Conservation (phyloP, 306 rosid species). For the Prunus fruticosa region DNA sequence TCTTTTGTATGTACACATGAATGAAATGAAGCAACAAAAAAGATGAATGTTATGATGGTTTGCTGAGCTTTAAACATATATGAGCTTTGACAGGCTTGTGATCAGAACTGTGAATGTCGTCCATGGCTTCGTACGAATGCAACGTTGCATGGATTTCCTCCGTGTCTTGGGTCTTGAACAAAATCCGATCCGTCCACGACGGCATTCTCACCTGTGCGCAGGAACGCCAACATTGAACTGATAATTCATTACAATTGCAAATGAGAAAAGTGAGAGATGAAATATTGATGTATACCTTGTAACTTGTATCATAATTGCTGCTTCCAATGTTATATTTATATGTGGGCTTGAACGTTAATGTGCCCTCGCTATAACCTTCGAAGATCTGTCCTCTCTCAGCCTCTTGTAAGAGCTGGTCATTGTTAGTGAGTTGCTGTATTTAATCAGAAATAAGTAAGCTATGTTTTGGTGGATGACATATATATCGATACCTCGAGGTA, state of each 20-base stretch:
- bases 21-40: neutral
- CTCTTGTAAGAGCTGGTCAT: constrained; percentile 71
- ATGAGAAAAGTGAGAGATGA: neutral
- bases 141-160: constrained; percentile 42
- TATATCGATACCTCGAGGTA: too few relatives aligned
- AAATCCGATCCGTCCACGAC: constrained; percentile 69
- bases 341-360: constrained; percentile 71
- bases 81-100: constrained; percentile 77
- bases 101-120: constrained; percentile 57
- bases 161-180: constrained; percentile 50
- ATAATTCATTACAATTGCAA: neutral
- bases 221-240: neutral
- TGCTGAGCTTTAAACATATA: constrained; percentile 47
- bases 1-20: neutral
- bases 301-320: constrained; percentile 72
- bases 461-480: too few relatives aligned
- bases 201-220: constrained; percentile 49
- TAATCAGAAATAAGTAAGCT: too few relatives aligned
- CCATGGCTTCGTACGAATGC: constrained; percentile 53
- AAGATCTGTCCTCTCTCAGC: constrained; percentile 71
- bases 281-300: constrained; percentile 31
- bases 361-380: constrained; percentile 71
- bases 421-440: constrained; percentile 36
- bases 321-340: constrained; percentile 71
- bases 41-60: neutral